Conservation (phyloP, 306 rosid genomes). For the Glycine latifolia region DNA sequence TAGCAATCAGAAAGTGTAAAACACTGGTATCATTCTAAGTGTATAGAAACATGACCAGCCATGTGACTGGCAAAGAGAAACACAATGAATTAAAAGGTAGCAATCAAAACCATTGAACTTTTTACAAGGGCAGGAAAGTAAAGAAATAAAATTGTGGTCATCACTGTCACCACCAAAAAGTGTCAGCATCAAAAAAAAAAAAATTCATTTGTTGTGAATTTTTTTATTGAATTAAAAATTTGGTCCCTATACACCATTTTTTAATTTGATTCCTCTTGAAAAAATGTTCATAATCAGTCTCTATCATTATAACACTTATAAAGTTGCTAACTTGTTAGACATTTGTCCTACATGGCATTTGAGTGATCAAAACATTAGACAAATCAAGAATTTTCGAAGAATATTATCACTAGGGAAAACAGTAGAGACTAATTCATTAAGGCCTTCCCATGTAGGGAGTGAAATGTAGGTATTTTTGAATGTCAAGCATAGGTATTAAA, state of each 20-base stretch:
- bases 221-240: not conserved
- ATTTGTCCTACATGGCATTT: not conserved
- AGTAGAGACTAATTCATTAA: not conserved
- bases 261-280: not conserved
- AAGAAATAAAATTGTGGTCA: constrained; percentile 22
- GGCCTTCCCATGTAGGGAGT: not conserved
- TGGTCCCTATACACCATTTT: not conserved
- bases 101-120: constrained; percentile 25
- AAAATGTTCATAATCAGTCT: not conserved
- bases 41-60: constrained; percentile 28
- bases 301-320: not conserved
- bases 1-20: constrained; percentile 35
- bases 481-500: not conserved
- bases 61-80: constrained; percentile 32
- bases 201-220: not conserved
- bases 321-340: not conserved
- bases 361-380: not conserved
- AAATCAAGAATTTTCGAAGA: not conserved
- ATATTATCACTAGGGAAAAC: not conserved
- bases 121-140: constrained; percentile 15
- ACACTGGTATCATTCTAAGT: constrained; percentile 26
- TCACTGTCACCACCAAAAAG: constrained; percentile 12
- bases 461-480: constrained; percentile 2
- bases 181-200: not conserved
- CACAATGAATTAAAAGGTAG: constrained; percentile 7